phyloP scores from a whole-genome alignment of 2,329 filamentous ascomycete genomes.

The Alternaria rosae region DNA sequence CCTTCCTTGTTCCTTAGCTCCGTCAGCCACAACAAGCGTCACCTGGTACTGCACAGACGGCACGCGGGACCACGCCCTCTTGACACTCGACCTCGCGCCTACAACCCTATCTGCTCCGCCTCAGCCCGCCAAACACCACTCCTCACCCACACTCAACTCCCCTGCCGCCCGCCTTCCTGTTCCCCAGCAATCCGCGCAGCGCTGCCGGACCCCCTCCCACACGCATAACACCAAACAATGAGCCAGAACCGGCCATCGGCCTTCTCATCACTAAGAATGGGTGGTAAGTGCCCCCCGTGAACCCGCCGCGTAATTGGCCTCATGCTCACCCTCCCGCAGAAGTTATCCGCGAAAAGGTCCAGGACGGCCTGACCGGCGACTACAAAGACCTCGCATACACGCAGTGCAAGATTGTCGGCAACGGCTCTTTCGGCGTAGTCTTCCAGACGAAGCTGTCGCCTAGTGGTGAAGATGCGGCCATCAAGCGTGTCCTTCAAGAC shows the following conservation, averaged over 20 bases:
- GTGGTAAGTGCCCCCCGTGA: conserved; percentile 72
- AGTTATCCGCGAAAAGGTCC: conserved; percentile 97
- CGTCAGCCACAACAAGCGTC: conserved; percentile 28
- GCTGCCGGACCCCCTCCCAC: conserved; percentile 36
- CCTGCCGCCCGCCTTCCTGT: conserved; percentile 51
- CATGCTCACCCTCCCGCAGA: conserved; percentile 65
- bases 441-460: conserved; percentile 99
- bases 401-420: conserved; percentile 99
- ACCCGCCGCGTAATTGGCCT: conserved; percentile 9
- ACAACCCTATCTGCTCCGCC: conserved; percentile 61
- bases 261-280: conserved; percentile 91
- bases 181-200: conserved; percentile 50
- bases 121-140: conserved; percentile 49
- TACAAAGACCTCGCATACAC: conserved; percentile 97
- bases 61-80: conserved; percentile 33
- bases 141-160: conserved; percentile 56
- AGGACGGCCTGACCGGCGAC: conserved; percentile 96
- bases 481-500: conserved; percentile 98
- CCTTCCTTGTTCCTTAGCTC: conserved; percentile 27
- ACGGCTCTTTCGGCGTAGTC: conserved; percentile 97
- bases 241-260: conserved; percentile 91
- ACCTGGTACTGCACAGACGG: conserved; percentile 30
- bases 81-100: conserved; percentile 28
- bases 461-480: conserved; percentile 97
- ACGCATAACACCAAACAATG: conserved; percentile 63